A percentile compares a stretch with the other conserved stretches of the same genome.
Evolutionary conservation across 768 basidiomycete genomes (phyloP).

Genomic region (Leccinum disarticulatum): DNA sequence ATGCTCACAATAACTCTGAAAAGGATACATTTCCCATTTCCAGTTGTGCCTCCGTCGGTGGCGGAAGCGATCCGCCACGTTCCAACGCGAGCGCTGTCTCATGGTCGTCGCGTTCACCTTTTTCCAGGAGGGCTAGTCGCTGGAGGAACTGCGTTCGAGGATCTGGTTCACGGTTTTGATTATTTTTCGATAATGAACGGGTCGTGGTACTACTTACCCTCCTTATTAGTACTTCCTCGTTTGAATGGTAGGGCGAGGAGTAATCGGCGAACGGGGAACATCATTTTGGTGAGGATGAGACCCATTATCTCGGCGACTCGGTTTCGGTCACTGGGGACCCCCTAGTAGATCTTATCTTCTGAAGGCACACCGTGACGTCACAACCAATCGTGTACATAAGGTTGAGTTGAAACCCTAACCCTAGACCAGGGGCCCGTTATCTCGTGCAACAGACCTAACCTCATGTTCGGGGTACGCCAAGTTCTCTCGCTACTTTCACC

Average conservation of each 20-base stretch:
- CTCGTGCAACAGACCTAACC: neutral
- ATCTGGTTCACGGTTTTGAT: conserved; percentile 5
- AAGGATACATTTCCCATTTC: conserved; percentile 16
- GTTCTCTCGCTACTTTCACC: neutral
- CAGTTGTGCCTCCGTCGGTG: conserved; percentile 21
- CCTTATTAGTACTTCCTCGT: neutral
- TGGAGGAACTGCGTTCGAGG: conserved; percentile 2
- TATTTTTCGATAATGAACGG: neutral
- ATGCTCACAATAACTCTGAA: conserved; percentile 15
- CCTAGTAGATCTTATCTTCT: too few species aligned
- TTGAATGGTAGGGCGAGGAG: neutral
- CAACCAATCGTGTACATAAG: too few species aligned
- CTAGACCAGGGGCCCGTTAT: neutral
- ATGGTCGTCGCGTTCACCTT: conserved; percentile 18
- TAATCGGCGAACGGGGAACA: neutral
- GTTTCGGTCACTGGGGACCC: too few species aligned
- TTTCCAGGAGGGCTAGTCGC: conserved; percentile 14
- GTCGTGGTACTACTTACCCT: conserved; percentile 7
- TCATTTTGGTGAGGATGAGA: conserved; percentile 9
- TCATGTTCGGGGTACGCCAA: neutral
- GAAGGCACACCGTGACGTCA: too few species aligned
- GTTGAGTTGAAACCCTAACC: neutral
- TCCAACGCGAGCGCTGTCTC: conserved; percentile 33
- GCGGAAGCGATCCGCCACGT: conserved; percentile 26
- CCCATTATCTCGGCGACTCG: conserved; percentile 5